Evolutionary conservation across 352 stramenopile species (phyloP).

Genomic region (Paralagenidium karlingii): DNA sequence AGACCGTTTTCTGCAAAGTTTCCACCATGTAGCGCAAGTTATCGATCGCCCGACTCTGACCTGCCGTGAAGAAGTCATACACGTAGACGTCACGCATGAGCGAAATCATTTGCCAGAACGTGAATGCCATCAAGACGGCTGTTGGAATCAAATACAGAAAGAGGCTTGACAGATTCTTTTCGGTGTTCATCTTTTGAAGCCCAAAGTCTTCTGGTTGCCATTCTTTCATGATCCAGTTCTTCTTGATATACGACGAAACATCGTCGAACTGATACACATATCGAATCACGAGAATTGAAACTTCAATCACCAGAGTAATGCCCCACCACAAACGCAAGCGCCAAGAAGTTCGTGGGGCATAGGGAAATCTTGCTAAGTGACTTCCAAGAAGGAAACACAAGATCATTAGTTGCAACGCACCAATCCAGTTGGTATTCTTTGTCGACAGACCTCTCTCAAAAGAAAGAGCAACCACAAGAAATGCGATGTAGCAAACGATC

Average conservation of each 20-base stretch:
- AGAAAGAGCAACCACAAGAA: constrained; percentile 53
- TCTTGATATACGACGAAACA: constrained; percentile 46
- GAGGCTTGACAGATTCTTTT: constrained; percentile 42
- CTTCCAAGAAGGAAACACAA: constrained; percentile 54
- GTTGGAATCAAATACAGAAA: constrained; percentile 75
- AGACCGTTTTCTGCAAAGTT: constrained; percentile 43
- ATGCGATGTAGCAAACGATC: constrained; percentile 51
- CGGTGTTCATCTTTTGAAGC: constrained; percentile 1
- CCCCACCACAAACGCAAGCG: constrained; percentile 66
- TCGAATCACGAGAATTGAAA: constrained; percentile 44
- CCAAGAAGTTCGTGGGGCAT: constrained; percentile 48
- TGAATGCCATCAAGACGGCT: constrained; percentile 48
- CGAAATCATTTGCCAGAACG: constrained; percentile 72
- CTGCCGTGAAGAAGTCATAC: constrained; percentile 53
- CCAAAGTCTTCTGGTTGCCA: constrained; percentile 15
- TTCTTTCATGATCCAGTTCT: constrained; percentile 19
- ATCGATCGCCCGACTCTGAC: constrained; percentile 35
- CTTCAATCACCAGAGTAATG: constrained; percentile 54
- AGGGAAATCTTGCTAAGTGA: constrained; percentile 55
- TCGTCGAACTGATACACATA: constrained; percentile 77
- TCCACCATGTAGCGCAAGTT: constrained; percentile 37
- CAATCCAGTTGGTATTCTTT: constrained; percentile 55
- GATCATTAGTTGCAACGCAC: constrained; percentile 37
- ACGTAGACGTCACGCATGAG: constrained; percentile 48
- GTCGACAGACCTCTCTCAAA: constrained; percentile 35